Base-by-base conservation (phyloP, 2,329 filamentous ascomycete genomes). In the Verticillium klebahnii region DNA sequence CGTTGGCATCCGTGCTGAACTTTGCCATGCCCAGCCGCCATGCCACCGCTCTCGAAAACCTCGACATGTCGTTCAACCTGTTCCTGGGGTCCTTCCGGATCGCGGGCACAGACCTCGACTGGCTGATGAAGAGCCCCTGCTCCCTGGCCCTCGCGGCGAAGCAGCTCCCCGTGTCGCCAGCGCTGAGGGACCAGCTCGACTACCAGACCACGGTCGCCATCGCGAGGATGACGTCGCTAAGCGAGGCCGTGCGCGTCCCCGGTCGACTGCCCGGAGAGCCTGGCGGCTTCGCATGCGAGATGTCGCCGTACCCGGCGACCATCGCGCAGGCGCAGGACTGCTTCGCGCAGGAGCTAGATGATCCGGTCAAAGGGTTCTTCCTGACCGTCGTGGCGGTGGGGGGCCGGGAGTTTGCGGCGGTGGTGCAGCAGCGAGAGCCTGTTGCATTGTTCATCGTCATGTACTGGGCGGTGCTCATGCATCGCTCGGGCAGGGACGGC, bases 401-500 rank as follows among this genome's bases (percentile, higher is more conserved):
- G 2, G 74, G 75, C 1, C 67, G 63, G 2, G 71, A 69, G 2
- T 77, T 76, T 59, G 65, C 68, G 1, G 36, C 64, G 1, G 72
- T 71, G 2, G 52, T 77, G 40, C 70, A 69, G 58, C 59, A 62
- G 1, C 63, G 65, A 8, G 73, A 77, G 34, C 75, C 74, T 0
- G 67, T 78, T 39, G 70, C 74, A 12, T 58, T 78, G 37, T 71
- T 77, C 17, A 67, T 77, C 6, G 63, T 75, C 61, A 67, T 76
- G 67, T 73, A 75, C 56, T 78, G 74, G 74, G 69, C 71, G 1
- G 73, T 77, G 29, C 67, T 76, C 59, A 64, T 77, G 17, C 63
- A 71, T 11, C 29, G 31, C 12, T 14, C 31, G 19, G 23, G n/a
- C n/a, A 19, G 14, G 15, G 59, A 32, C 37, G 25, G 34, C 9